A percentile compares a stretch with the other conserved stretches of the same genome.
These are phyloP conservation scores for Pythium oligandrum DNA, from an alignment of 352 stramenopile species.

Conservation along the genomic window DNA sequence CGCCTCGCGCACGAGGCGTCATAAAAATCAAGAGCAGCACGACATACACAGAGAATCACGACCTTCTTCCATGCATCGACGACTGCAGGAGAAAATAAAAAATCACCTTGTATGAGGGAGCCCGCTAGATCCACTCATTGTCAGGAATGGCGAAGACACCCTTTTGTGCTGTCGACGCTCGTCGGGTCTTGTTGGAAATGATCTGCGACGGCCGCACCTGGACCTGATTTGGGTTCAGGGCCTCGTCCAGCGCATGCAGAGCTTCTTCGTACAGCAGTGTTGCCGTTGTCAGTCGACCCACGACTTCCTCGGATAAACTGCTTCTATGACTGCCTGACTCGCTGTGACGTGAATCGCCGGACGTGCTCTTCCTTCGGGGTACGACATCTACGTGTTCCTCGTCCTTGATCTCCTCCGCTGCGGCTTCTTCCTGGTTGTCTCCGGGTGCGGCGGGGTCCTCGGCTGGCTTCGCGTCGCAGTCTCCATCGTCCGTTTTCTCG, in stretches of 20 bases:
- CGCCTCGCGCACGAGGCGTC: too few relatives aligned
- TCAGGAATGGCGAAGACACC: constrained; percentile 14
- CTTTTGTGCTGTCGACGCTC: constrained; percentile 11
- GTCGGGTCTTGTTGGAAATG: constrained; percentile 6
- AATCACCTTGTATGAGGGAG: background rate
- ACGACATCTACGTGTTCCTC: background rate
- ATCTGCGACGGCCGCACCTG: background rate
- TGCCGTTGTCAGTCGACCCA: constrained; percentile 13
- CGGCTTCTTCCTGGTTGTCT: constrained; percentile 7
- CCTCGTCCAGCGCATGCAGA: constrained; percentile 17
- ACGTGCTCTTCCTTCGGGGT: background rate
- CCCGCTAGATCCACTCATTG: constrained; percentile 20
- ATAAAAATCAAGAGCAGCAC: too few relatives aligned
- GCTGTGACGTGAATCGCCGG: constrained; percentile 4
- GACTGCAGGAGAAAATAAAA: background rate
- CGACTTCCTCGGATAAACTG: constrained; percentile 18
- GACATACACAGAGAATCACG: too few relatives aligned
- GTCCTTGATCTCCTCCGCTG: background rate
- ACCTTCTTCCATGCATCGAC: background rate
- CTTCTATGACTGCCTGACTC: constrained; percentile 5
- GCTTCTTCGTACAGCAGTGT: constrained; percentile 22
- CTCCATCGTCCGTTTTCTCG: constrained; percentile 13
- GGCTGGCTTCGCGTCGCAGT: constrained; percentile 1
- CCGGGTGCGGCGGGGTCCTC: background rate
- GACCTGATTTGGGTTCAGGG: constrained; percentile 11